phyloP scores from a whole-genome alignment of 176 grass and related monocot genomes.

The Tillandsia leiboldiana region DNA sequence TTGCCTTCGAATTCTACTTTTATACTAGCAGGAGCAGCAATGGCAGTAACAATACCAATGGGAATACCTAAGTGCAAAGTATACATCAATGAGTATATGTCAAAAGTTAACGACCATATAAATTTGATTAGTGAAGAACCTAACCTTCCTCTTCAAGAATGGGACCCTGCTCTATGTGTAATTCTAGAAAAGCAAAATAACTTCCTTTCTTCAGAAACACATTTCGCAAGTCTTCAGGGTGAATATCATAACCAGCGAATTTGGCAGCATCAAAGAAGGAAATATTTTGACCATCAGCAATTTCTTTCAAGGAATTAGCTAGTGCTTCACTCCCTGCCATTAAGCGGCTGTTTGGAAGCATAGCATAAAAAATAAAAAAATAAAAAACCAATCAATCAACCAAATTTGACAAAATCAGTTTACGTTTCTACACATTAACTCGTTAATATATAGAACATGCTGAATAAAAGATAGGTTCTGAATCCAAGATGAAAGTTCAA shows the following conservation, averaged over 20 bases:
- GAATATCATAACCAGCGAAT: constrained; percentile 64
- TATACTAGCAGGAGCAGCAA: constrained; percentile 96
- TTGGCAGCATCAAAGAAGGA: constrained; percentile 81
- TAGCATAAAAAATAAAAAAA: not conserved
- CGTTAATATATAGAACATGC: not conserved
- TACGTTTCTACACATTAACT: not conserved
- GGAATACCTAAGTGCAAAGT: constrained; percentile 47
- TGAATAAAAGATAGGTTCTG: constrained; percentile 4
- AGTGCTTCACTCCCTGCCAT: constrained; percentile 59
- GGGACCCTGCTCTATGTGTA: constrained; percentile 94
- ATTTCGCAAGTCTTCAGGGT: constrained; percentile 41
- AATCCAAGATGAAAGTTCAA: constrained; percentile 12
- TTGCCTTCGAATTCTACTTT: constrained; percentile 80
- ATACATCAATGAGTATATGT: constrained; percentile 14
- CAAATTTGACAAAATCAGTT: not conserved
- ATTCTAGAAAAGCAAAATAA: constrained; percentile 88
- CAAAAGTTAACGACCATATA: not conserved
- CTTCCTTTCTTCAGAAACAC: constrained; percentile 59
- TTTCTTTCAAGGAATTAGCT: constrained; percentile 48
- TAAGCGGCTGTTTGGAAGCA: constrained; percentile 56
- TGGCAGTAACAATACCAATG: constrained; percentile 91
- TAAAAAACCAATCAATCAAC: not conserved
- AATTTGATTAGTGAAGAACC: constrained; percentile 4
- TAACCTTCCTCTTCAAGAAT: constrained; percentile 94
- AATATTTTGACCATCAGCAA: constrained; percentile 64